phyloP scores from a whole-genome alignment of 2,329 filamentous ascomycete genomes.

The Aspergillus novofumigatus region DNA sequence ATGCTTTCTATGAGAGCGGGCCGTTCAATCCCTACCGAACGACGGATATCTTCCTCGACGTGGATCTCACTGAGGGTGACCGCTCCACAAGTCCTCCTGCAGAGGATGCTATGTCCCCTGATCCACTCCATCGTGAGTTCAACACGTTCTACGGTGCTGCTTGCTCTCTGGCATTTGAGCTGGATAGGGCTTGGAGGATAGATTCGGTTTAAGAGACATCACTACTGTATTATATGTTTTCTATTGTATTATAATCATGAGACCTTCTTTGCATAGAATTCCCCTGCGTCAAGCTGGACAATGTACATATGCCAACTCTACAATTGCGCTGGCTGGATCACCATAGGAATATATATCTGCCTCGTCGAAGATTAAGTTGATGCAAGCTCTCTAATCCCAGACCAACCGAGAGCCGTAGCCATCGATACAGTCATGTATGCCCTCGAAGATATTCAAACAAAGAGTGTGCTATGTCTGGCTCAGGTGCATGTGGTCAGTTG shows the following conservation, averaged over 20 bases:
- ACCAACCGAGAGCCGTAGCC: background rate
- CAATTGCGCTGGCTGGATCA: background rate
- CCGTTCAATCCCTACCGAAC: constrained; percentile 26
- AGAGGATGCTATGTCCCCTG: background rate
- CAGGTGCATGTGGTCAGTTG: background rate
- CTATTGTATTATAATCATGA: background rate
- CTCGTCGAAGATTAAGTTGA: background rate
- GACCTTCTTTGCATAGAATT: constrained; percentile 1
- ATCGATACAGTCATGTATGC: background rate
- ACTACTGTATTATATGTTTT: constrained; percentile 3
- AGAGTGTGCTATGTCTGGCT: background rate
- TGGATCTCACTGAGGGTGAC: constrained; percentile 17
- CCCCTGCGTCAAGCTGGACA: background rate
- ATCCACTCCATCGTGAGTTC: constrained; percentile 24
- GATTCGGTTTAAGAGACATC: background rate
- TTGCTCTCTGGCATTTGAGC: constrained; percentile 36
- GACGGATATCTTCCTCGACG: constrained; percentile 30
- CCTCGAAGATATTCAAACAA: background rate
- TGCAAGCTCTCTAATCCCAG: background rate
- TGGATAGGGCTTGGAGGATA: constrained; percentile 19
- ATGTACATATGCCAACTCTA: constrained; percentile 1
- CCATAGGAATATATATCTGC: background rate
- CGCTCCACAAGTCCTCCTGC: background rate
- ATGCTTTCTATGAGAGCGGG: constrained; percentile 29
- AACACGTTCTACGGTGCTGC: constrained; percentile 34